A percentile compares a stretch with the other conserved stretches of the same genome.
Evolutionary conservation across 179 eudicot species (phyloP).

Genomic region (Actinidia chinensis): DNA sequence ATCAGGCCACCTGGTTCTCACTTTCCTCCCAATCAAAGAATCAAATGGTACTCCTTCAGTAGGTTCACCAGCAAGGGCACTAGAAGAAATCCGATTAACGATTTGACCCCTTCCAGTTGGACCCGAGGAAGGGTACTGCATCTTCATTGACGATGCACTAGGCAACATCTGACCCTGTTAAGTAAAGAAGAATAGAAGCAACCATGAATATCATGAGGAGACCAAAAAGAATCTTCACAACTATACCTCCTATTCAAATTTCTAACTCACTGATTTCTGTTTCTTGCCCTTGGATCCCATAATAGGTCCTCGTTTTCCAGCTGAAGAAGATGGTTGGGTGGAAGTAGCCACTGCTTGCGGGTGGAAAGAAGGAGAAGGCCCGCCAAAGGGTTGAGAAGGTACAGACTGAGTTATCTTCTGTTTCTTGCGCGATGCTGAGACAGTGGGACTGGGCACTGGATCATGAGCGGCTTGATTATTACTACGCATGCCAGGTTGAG

Average conservation of each 20-base stretch:
- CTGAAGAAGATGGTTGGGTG: constrained; percentile 56
- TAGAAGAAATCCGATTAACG: constrained; percentile 38
- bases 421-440: constrained; percentile 60
- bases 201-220: constrained; percentile 6
- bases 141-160: constrained; percentile 38
- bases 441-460: constrained; percentile 44
- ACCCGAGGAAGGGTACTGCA: constrained; percentile 45
- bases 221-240: background rate
- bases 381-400: constrained; percentile 51
- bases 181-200: background rate
- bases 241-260: background rate
- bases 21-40: constrained; percentile 65
- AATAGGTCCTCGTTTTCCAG: constrained; percentile 50
- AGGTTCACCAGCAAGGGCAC: constrained; percentile 35
- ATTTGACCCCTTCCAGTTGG: constrained; percentile 54
- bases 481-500: constrained; percentile 40
- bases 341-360: constrained; percentile 37
- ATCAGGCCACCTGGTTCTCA: constrained; percentile 77
- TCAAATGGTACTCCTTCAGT: constrained; percentile 41
- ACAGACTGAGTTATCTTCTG: constrained; percentile 40
- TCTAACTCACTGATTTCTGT: constrained; percentile 49
- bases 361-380: constrained; percentile 47
- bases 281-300: constrained; percentile 51
- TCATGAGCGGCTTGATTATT: constrained; percentile 48
- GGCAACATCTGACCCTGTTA: constrained; percentile 38